Percentiles rank a stretch among this genome's conserved stretches.
These are phyloP conservation scores for Ceratobasidium sp. DNA, from an alignment of 1,284 basidiomycete species.

Conservation along the genomic window DNA sequence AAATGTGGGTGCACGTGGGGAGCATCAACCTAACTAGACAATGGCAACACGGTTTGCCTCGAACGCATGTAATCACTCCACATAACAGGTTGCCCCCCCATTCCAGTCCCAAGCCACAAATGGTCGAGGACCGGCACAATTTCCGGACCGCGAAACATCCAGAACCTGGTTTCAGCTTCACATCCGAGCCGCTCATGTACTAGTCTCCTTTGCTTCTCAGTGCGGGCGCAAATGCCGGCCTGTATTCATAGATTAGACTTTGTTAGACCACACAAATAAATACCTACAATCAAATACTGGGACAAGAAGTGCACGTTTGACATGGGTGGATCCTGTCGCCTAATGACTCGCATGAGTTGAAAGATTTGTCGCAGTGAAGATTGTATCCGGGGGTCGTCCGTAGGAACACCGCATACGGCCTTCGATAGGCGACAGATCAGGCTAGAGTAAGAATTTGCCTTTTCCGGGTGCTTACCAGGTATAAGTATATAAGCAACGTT, in stretches of 20 bases:
- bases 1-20: too few species aligned
- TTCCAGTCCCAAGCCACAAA: conserved; percentile 11
- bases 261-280: not conserved
- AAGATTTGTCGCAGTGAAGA: conserved; percentile 12
- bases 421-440: not conserved
- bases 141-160: not conserved
- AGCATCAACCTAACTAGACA: too few species aligned
- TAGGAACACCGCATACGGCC: conserved; percentile 2
- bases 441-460: not conserved
- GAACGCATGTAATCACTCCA: conserved; percentile 19
- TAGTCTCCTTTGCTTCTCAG: conserved; percentile 7
- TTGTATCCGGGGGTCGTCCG: conserved; percentile 1
- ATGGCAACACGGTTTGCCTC: not conserved
- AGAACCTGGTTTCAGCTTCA: not conserved
- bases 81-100: conserved; percentile 7
- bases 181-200: conserved; percentile 6
- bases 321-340: not conserved
- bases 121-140: conserved; percentile 19
- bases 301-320: conserved; percentile 13
- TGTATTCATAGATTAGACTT: not conserved
- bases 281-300: conserved; percentile 23
- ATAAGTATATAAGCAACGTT: conserved; percentile 20
- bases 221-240: conserved; percentile 16
- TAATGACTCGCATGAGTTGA: conserved; percentile 4
- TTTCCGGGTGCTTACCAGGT: conserved; percentile 8